Conservation (phyloP, 371 early-diverging fungal genomes). For the Rhizomucor miehei region DNA sequence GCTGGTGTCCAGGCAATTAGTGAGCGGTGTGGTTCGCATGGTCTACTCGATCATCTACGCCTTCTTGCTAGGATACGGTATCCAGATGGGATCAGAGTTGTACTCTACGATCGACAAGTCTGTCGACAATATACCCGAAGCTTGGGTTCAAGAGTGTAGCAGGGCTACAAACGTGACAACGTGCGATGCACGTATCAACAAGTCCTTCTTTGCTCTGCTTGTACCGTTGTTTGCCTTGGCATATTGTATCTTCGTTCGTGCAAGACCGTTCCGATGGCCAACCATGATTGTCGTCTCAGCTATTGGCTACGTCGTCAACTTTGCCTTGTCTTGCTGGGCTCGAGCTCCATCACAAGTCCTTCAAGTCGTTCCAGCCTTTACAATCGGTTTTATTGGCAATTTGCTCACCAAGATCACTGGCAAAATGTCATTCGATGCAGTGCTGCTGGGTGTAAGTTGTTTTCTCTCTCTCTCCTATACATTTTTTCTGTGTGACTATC, state of each 20-base stretch:
- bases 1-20: constrained; percentile 78
- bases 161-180: constrained; percentile 19
- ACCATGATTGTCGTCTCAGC: constrained; percentile 39
- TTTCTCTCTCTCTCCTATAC: not conserved
- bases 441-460: constrained; percentile 46
- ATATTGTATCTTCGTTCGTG: constrained; percentile 42
- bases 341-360: constrained; percentile 46
- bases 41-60: constrained; percentile 79
- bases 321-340: constrained; percentile 29
- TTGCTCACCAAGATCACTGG: constrained; percentile 51
- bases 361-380: constrained; percentile 54
- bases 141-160: constrained; percentile 7
- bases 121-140: constrained; percentile 9
- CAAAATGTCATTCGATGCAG: constrained; percentile 54
- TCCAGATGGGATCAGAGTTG: constrained; percentile 65
- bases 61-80: constrained; percentile 76
- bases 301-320: constrained; percentile 35
- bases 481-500: too few species aligned
- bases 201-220: constrained; percentile 29
- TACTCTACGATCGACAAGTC: constrained; percentile 36
- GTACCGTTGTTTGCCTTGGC: constrained; percentile 44
- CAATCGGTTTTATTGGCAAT: constrained; percentile 54
- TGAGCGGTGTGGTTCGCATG: constrained; percentile 83
- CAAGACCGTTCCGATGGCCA: constrained; percentile 36
- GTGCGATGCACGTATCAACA: constrained; percentile 22